Evolutionary conservation across 306 rosid genomes (phyloP), one percentile per base, ranked within the genome.

Genomic region (Cicer chorassanicum): DNA sequence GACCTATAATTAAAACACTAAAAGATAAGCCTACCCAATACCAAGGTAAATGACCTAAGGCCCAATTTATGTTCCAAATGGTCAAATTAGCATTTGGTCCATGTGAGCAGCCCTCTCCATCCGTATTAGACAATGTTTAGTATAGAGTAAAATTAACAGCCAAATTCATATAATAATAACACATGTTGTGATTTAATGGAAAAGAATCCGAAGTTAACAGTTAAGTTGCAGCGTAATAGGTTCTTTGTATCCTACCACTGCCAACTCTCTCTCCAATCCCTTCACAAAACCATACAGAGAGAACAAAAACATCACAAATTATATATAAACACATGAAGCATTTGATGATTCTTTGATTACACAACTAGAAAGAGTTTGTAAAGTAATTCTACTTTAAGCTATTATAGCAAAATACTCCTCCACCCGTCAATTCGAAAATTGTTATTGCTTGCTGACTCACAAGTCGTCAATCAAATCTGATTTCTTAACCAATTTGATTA

Each of bases 81-180:
- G 36, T 29, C 36, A 29, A 29, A 29, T 29, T 29, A 29, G 36
- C 36, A 29, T 29, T 29, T 29, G 36, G 36, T 29, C 5, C 36
- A 29, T 29, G 5, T 29, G 36, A 29, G 36, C 36, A 29, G 5
- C 36, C 36, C 36, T 24, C 36, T 29, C 36, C 36, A 29, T 29
- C 5, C 5, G 36, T 29, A 29, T 29, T 29, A 3, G 36, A 29
- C 36, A 60, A 5, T 46, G 56, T 69, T 34, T 44, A 64, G 64
- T 38, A 53, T 21, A 60, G 41, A 21, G 45, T 46, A 29, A 51
- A 51, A 51, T 7, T 16, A 54, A 59, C 21, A 73, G 10, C 40
- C 21, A 24, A 59, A 56, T 9, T 57, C 72, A 77, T 66, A 56
- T 41, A 57, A 66, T 42, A 12, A 51, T 65, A 77, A 14, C 85